Evolutionary conservation across 257 asterid species (phyloP), one percentile per base, ranked within the genome.

Genomic region (Scutellaria minor): DNA sequence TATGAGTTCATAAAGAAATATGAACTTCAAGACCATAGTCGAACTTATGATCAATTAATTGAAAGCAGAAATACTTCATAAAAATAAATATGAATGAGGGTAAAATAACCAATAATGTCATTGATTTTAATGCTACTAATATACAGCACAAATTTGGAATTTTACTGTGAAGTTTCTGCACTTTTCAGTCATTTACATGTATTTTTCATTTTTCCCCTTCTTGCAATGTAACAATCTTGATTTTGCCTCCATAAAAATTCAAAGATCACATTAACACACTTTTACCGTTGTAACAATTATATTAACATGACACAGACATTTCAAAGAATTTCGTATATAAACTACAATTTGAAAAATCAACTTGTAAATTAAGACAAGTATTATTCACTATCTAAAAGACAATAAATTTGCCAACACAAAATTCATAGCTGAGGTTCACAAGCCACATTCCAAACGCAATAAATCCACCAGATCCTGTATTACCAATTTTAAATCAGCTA

Each of bases 401-500:
- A 59, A 52, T 9, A 47, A 44, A 67, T 18, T 61, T 48, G 78
- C 81, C 35, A 73, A 48, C 64, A 54, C 62, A 64, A 64, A 66
- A 45, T 42, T 77, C 79, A 76, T 63, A 81, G 79, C 66, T 53
- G 78, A 66, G 78, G 72, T 66, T 79, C 83, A 75, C 70, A 74
- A 57, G 80, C 78, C 82, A 83, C 77, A 76, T 81, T 80, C 78
- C 81, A 68, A 70, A 73, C 47, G 78, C 77, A 74, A 59, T 31
- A 68, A 76, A 67, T 68, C 69, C 79, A 79, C 71, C 74, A 75
- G 75, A 66, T 54, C 78, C 78, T 80, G 79, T 76, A 66, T 68
- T 40, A 68, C 79, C 79, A 76, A 72, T 71, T 64, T 48, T 11
- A 57, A 20, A 80, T 65, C 75, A 75, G 82, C 67, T 66, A 66